Evolutionary conservation across 139 green algal genomes (phyloP).

Genomic region (Trebouxia sp.): DNA sequence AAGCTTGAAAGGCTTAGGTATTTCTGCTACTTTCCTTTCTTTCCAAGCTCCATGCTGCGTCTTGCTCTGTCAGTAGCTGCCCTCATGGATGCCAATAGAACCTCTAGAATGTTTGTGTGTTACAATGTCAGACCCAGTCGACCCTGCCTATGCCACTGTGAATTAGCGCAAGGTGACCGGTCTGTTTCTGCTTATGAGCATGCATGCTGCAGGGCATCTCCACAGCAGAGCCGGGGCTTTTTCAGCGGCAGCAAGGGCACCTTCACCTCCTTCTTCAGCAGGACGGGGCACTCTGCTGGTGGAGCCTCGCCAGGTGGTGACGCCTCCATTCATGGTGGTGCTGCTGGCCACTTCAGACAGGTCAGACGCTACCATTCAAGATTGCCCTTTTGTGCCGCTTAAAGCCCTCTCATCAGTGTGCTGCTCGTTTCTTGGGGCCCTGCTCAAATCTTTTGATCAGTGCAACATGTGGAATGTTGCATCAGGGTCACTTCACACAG

Average conservation of each 20-base stretch:
- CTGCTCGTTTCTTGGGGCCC: no score
- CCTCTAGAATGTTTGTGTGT: no score
- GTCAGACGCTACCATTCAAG: slow-evolving; percentile 8
- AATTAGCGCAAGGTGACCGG: no score
- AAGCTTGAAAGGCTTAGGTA: not conserved
- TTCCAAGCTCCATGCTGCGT: not conserved
- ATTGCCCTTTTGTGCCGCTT: no score
- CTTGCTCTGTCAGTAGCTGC: not conserved
- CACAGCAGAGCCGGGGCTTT: slow-evolving; percentile 41
- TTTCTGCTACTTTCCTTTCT: not conserved
- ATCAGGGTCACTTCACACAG: no score
- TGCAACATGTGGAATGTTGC: no score
- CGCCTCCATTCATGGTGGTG: slow-evolving; percentile 85
- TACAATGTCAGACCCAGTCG: no score
- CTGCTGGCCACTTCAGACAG: slow-evolving; percentile 68
- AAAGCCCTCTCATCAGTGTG: no score
- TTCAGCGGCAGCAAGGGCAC: slow-evolving; percentile 49
- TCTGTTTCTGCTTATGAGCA: not conserved
- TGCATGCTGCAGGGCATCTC: not conserved
- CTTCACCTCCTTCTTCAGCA: slow-evolving; percentile 60
- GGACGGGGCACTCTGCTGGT: slow-evolving; percentile 34
- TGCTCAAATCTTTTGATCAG: no score
- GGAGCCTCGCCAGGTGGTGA: slow-evolving; percentile 48
- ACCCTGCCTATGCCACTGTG: no score
- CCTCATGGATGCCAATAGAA: no score